These are phyloP conservation scores for Ganoderma resinaceum DNA, from an alignment of 1,284 basidiomycete species.

Conservation along the genomic window DNA sequence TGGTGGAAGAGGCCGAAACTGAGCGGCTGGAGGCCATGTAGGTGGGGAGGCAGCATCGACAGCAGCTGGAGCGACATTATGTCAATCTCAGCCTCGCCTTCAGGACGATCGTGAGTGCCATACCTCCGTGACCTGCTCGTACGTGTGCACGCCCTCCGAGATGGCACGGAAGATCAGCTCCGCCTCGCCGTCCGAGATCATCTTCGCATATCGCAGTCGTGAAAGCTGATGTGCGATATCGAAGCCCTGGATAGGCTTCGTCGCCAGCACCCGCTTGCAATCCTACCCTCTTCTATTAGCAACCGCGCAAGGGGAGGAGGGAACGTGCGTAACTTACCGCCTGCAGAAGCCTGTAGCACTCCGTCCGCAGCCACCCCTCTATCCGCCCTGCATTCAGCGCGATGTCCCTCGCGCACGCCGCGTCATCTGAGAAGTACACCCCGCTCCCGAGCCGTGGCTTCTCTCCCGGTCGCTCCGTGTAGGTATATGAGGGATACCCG, in stretches of 20 bases:
- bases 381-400: constrained; percentile 74
- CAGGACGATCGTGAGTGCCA: constrained; percentile 34
- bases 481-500: constrained; percentile 61
- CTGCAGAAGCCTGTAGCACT: constrained; percentile 67
- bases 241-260: constrained; percentile 63
- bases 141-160: constrained; percentile 71
- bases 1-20: constrained; percentile 94
- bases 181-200: constrained; percentile 69
- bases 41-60: constrained; percentile 77
- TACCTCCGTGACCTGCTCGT: constrained; percentile 93
- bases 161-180: constrained; percentile 81
- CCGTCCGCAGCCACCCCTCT: constrained; percentile 81
- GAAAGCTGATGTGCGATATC: constrained; percentile 80
- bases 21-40: constrained; percentile 85
- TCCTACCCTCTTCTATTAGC: constrained; percentile 50
- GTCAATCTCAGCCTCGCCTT: not conserved
- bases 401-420: constrained; percentile 64
- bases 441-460: constrained; percentile 67
- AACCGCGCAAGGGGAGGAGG: no score
- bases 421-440: constrained; percentile 72
- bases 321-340: constrained; percentile 48
- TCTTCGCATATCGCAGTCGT: constrained; percentile 68
- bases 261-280: constrained; percentile 52
- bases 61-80: constrained; percentile 67
- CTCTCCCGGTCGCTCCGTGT: constrained; percentile 47